Percentiles rank a stretch among this genome's conserved stretches.
Evolutionary conservation across 2,329 filamentous ascomycete genomes (phyloP).

Genomic region (Cercospora brassicicola): DNA sequence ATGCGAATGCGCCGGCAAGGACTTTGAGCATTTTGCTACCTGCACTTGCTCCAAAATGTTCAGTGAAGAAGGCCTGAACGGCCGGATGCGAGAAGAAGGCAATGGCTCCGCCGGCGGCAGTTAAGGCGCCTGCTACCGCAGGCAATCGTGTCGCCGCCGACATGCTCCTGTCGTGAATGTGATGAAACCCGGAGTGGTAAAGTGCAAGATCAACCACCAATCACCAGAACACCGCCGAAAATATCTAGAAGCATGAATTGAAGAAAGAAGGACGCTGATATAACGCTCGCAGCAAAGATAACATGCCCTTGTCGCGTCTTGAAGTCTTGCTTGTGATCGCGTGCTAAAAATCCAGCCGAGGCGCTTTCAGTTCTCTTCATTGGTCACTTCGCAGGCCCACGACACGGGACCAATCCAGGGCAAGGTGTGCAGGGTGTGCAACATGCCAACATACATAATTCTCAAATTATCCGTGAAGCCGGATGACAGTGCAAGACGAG

Average conservation of each 20-base stretch:
- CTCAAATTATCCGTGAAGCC: not conserved
- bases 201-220: not conserved
- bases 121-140: conserved; percentile 33
- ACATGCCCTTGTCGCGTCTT: not conserved
- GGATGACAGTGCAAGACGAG: conserved; percentile 6
- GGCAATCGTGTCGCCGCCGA: conserved; percentile 37
- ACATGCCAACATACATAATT: not conserved
- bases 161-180: conserved; percentile 25
- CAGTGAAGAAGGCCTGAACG: conserved; percentile 31
- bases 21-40: conserved; percentile 28
- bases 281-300: not conserved
- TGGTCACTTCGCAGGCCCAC: not conserved
- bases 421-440: not conserved
- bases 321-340: conserved; percentile 8
- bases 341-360: conserved; percentile 1
- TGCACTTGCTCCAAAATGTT: conserved; percentile 27
- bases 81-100: conserved; percentile 31
- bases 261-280: not conserved
- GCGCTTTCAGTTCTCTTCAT: not conserved
- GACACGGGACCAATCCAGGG: not conserved
- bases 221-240: not conserved
- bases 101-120: conserved; percentile 27
- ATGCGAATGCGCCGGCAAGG: conserved; percentile 47
- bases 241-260: not conserved
- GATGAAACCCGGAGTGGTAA: conserved; percentile 1